Percentiles rank a stretch among this genome's conserved stretches.
Conservation (phyloP, 768 basidiomycete species). For the Tylopilus plumbeoviolaceoides region DNA sequence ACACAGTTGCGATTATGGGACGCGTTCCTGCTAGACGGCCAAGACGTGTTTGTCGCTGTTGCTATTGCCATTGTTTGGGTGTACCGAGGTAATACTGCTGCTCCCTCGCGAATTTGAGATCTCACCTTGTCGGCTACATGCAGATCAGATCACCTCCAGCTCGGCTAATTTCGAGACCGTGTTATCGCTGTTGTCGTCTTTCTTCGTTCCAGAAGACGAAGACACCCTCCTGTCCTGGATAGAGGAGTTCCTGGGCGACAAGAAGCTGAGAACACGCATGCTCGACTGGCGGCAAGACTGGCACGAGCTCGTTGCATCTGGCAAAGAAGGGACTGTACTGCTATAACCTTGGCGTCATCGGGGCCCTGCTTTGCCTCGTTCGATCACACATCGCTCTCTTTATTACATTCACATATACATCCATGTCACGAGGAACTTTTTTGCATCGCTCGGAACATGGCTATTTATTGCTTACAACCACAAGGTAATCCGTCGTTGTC, state of each 20-base stretch:
- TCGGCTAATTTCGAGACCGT: slow-evolving; percentile 89
- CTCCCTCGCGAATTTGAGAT: background rate
- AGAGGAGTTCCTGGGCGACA: slow-evolving; percentile 50
- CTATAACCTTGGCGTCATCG: slow-evolving; percentile 35
- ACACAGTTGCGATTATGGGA: slow-evolving; percentile 96
- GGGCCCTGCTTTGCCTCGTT: slow-evolving; percentile 1
- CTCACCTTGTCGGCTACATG: slow-evolving; percentile 1
- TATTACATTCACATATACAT: slow-evolving; percentile 24
- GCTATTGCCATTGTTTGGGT: slow-evolving; percentile 90
- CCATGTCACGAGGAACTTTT: slow-evolving; percentile 13
- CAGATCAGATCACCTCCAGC: slow-evolving; percentile 80
- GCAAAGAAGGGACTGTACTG: slow-evolving; percentile 58
- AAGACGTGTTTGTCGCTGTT: slow-evolving; percentile 81
- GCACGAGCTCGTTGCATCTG: slow-evolving; percentile 61
- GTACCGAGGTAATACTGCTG: slow-evolving; percentile 62
- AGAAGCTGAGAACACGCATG: slow-evolving; percentile 71
- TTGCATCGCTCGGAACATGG: slow-evolving; percentile 17
- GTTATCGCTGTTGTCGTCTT: slow-evolving; percentile 85
- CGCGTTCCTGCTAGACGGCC: slow-evolving; percentile 84
- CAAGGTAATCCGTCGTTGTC: slow-evolving; percentile 21
- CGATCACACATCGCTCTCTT: slow-evolving; percentile 8
- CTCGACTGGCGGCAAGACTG: slow-evolving; percentile 76
- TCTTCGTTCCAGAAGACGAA: slow-evolving; percentile 92
- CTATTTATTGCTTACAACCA: slow-evolving; percentile 22
- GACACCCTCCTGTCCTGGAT: slow-evolving; percentile 82